These are phyloP conservation scores for Imleria badia DNA, from an alignment of 768 basidiomycete genomes.

Conservation along the genomic window DNA sequence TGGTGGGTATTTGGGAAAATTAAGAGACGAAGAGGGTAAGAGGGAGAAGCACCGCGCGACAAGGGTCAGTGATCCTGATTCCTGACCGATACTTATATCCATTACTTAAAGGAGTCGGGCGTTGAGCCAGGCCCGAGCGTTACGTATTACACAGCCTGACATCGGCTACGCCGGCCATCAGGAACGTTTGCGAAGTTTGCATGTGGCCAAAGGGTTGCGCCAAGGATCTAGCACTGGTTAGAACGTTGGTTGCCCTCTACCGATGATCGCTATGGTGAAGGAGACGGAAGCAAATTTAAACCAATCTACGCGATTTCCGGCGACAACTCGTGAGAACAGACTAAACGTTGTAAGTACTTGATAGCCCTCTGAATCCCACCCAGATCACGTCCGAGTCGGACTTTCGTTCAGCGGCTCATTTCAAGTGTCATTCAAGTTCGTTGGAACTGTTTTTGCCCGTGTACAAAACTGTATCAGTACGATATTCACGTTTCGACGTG, in stretches of 20 bases:
- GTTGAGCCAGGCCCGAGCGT: not conserved
- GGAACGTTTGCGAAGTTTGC: constrained; percentile 10
- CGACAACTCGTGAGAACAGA: not conserved
- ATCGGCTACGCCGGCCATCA: not conserved
- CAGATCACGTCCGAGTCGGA: too few relatives aligned
- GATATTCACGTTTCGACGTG: not conserved
- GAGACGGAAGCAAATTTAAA: not conserved
- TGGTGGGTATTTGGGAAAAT: not conserved
- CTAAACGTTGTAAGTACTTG: too few relatives aligned
- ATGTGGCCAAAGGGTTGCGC: not conserved
- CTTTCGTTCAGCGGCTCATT: too few relatives aligned
- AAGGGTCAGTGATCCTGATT: not conserved
- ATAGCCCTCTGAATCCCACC: too few relatives aligned
- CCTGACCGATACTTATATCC: constrained; percentile 1
- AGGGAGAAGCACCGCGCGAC: not conserved
- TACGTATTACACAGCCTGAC: constrained; percentile 6
- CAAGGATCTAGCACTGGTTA: not conserved
- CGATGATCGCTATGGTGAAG: constrained; percentile 11
- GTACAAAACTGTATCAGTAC: too few relatives aligned
- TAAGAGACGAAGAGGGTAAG: not conserved
- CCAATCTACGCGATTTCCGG: not conserved
- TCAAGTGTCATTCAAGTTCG: too few relatives aligned
- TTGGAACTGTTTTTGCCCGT: too few relatives aligned
- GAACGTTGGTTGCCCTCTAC: not conserved
- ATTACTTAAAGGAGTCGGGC: too few relatives aligned